Percentiles rank a stretch among this genome's conserved stretches.
Evolutionary conservation across 78 protist genomes (phyloP).

Genomic region (Planoprotostelium fungivorum): DNA sequence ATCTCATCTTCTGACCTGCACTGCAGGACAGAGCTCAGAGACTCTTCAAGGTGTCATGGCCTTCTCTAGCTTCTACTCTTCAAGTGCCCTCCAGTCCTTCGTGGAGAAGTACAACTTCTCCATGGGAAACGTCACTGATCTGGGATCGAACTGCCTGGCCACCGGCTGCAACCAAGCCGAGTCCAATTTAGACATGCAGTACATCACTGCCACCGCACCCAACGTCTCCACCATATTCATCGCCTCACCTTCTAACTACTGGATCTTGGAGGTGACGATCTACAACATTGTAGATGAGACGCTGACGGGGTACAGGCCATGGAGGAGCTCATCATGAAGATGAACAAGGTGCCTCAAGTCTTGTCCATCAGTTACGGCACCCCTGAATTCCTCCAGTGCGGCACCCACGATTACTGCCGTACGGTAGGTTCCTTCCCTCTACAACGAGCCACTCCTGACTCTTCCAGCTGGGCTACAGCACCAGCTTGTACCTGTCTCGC

Average conservation of each 20-base stretch:
- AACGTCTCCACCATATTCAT: slow-evolving; percentile 38
- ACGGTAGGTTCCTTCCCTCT: background rate
- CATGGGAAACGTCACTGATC: slow-evolving; percentile 9
- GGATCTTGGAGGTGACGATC: slow-evolving; percentile 22
- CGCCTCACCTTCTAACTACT: slow-evolving; percentile 13
- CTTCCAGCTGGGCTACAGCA: slow-evolving; percentile 3
- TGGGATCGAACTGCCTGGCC: slow-evolving; percentile 27
- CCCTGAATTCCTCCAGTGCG: slow-evolving; percentile 54
- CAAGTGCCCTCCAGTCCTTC: slow-evolving; percentile 28
- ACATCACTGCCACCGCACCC: slow-evolving; percentile 30
- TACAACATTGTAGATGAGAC: background rate
- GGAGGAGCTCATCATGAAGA: background rate
- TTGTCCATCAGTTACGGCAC: slow-evolving; percentile 46
- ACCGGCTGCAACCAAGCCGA: slow-evolving; percentile 36
- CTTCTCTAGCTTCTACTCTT: slow-evolving; percentile 25
- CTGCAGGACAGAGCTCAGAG: background rate
- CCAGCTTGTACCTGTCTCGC: slow-evolving; percentile 26
- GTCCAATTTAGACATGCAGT: slow-evolving; percentile 46
- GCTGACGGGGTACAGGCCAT: background rate
- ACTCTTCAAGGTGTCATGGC: slow-evolving; percentile 45
- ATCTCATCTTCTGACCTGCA: background rate
- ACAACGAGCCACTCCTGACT: background rate
- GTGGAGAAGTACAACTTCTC: slow-evolving; percentile 8
- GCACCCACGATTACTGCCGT: slow-evolving; percentile 14
- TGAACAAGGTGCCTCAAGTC: slow-evolving; percentile 26